Base-by-base conservation (phyloP, 805 yeast species). In the Kodamaea kaohsiungensis region DNA sequence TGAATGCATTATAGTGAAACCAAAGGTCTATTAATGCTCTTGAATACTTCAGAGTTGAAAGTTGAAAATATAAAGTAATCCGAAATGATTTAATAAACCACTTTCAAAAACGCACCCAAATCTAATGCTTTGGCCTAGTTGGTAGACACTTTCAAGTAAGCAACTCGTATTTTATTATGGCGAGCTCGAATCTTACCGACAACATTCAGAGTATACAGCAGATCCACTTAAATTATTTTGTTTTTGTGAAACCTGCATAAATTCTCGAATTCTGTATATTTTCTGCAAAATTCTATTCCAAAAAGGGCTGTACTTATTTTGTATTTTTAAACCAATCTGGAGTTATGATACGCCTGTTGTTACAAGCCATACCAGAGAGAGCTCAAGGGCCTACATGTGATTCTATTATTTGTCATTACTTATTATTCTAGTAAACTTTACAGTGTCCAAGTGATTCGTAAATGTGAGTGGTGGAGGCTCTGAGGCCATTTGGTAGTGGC, bases 251-350 rank as follows among this genome's bases (percentile, higher is more conserved):
- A 22, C 35, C 10, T 30, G 35, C 35, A 30, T 30, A 10, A 9
- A 30, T 30, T 12, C 35, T 8, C 10, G 35, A 30, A 30, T 12
- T 30, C 35, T 9, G 10, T 22, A 30, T 30, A 30, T 30, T 30
- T 30, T 30, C 35, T 30, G 43, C 43, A 13, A 37, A 8, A 17
- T 43, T 43, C 27, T 43, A 17, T 43, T 30, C 35, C 35, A 5
- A 30, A 30, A 30, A 8, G 35, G 35, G 35, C 35, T 30, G 10
- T 30, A 45, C 55, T 56, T 49, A 48, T 52, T 46, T 22, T 19
- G 25, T 50, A n/a, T 25, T 25, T 18, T 22, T 39, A 19, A 13
- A 17, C 27, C 22, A 30, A 30, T 30, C 35, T 30, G 35, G 35
- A 30, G 35, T 30, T 30, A 3, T 8, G 35, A 8, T 30, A 47